Evolutionary conservation across 768 basidiomycete genomes (phyloP).

Genomic region (Suillus placidus): DNA sequence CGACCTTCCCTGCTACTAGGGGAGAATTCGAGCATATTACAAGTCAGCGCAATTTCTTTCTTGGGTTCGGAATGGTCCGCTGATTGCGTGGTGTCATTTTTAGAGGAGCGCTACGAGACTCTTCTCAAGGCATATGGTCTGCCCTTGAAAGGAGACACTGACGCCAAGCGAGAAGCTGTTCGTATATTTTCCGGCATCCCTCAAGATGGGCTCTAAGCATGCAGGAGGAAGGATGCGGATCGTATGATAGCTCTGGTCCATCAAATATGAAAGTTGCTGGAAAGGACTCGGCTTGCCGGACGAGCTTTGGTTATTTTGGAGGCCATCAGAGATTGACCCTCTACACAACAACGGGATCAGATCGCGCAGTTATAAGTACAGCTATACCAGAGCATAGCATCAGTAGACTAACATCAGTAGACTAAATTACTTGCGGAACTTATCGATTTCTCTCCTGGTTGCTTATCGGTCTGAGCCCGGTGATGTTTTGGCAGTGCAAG

Average conservation of each 20-base stretch:
- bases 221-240: background rate
- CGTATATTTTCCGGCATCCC: slow-evolving; percentile 41
- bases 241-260: background rate
- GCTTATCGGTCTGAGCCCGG: too few relatives aligned
- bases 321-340: background rate
- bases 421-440: slow-evolving; percentile 1
- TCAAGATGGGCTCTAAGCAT: slow-evolving; percentile 19
- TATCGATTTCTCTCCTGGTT: background rate
- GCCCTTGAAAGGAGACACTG: slow-evolving; percentile 42
- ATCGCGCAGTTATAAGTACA: background rate
- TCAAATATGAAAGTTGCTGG: background rate
- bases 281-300: background rate
- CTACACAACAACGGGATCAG: background rate
- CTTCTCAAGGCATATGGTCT: slow-evolving; percentile 38
- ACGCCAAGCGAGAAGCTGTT: slow-evolving; percentile 41
- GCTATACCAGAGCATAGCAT: background rate
- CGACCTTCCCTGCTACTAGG: slow-evolving; percentile 40
- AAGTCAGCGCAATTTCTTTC: slow-evolving; percentile 28
- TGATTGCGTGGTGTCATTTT: background rate
- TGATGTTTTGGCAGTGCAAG: too few relatives aligned
- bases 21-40: slow-evolving; percentile 52
- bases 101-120: slow-evolving; percentile 46
- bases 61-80: background rate
- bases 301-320: background rate
- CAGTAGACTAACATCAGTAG: background rate